A percentile compares a stretch with the other conserved stretches of the same genome.
phyloP scores from a whole-genome alignment of 495 filamentous ascomycete genomes.

The Parathielavia appendiculata region DNA sequence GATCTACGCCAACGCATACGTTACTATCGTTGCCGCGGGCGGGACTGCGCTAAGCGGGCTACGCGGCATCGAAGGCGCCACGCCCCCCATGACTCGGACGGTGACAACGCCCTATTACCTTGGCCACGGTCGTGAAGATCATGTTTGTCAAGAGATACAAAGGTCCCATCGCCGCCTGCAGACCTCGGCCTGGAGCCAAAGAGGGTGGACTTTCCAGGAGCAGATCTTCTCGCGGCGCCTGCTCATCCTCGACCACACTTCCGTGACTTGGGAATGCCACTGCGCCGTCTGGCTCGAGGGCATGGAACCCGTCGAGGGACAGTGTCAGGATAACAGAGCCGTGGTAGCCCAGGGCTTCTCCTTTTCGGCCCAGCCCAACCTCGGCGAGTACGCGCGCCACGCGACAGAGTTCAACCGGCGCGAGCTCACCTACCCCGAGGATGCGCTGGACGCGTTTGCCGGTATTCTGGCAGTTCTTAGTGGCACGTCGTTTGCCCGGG shows the following conservation, averaged over 20 bases:
- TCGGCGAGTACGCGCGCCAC: not conserved
- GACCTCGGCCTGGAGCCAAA: not conserved
- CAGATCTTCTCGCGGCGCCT: conserved; percentile 1
- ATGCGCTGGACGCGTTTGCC: not conserved
- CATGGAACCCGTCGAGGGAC: not conserved
- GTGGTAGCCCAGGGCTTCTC: not conserved
- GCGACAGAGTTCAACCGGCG: not conserved
- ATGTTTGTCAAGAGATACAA: too few species aligned
- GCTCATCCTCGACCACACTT: not conserved
- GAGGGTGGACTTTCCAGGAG: not conserved
- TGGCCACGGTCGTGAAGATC: not conserved
- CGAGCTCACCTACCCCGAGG: not conserved
- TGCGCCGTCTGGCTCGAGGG: conserved; percentile 1
- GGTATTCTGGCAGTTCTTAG: not conserved
- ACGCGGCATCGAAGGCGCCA: not conserved
- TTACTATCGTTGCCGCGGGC: not conserved
- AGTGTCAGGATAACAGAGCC: not conserved
- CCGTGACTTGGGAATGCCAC: not conserved
- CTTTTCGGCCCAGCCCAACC: not conserved
- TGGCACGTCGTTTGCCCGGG: not conserved
- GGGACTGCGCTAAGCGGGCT: not conserved
- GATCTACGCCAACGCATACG: conserved; percentile 2
- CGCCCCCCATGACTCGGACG: not conserved
- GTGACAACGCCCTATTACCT: not conserved
- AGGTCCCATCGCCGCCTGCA: not conserved